These are phyloP conservation scores for Pleurotus giganteus DNA, from an alignment of 768 basidiomycete species.

Conservation along the genomic window DNA sequence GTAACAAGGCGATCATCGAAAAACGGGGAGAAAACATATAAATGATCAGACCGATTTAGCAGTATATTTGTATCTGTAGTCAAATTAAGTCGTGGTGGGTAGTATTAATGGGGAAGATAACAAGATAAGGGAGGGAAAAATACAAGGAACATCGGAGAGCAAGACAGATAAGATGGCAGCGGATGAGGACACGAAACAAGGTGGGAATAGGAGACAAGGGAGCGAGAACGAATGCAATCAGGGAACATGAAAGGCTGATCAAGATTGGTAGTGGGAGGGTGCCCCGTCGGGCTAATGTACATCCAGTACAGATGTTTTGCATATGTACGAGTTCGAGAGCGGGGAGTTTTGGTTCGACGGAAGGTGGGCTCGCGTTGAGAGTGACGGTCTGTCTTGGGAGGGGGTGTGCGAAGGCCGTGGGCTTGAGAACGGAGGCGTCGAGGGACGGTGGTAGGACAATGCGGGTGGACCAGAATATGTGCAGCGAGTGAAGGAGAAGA, in stretches of 20 bases:
- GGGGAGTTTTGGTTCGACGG: neutral
- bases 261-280: neutral
- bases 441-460: neutral
- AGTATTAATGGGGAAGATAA: slow-evolving; percentile 4
- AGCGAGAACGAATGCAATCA: neutral
- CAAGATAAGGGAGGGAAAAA: neutral
- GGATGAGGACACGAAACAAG: neutral
- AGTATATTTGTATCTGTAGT: neutral
- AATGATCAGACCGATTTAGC: neutral
- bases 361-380: neutral
- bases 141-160: neutral
- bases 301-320: neutral
- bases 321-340: neutral
- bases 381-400: neutral
- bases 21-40: neutral
- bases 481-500: slow-evolving; percentile 3
- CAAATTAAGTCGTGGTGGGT: slow-evolving; percentile 5
- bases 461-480: slow-evolving; percentile 5
- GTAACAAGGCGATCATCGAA: neutral
- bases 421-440: neutral
- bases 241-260: neutral
- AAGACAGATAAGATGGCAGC: neutral
- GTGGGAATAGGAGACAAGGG: neutral
- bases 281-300: no score
- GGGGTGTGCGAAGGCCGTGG: neutral